Evolutionary conservation across 2,329 filamentous ascomycete genomes (phyloP).

Genomic region (Microcera coccophila): DNA sequence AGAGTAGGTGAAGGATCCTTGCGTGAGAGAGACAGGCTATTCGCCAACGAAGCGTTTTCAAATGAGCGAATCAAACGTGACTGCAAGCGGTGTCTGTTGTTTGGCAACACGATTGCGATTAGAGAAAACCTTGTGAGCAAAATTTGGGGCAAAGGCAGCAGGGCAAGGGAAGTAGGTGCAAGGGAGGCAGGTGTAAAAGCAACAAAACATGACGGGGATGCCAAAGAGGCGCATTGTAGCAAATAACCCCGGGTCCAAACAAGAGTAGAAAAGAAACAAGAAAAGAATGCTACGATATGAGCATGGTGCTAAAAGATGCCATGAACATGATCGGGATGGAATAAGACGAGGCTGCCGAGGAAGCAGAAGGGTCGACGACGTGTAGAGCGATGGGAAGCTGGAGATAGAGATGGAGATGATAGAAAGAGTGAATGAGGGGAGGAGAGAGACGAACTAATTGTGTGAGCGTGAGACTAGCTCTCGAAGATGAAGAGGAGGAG

Average conservation of each 20-base stretch:
- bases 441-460: conserved; percentile 35
- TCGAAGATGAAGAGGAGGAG: conserved; percentile 20
- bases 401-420: conserved; percentile 13
- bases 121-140: conserved; percentile 48
- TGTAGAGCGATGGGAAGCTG: conserved; percentile 16
- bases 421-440: conserved; percentile 21
- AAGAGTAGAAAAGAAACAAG: conserved; percentile 11
- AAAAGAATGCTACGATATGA: conserved; percentile 8
- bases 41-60: conserved; percentile 13
- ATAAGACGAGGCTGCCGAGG: conserved; percentile 25
- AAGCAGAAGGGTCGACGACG: conserved; percentile 18
- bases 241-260: conserved; percentile 8
- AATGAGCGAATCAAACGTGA: conserved; percentile 24
- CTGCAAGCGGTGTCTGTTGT: conserved; percentile 41
- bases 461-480: conserved; percentile 30
- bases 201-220: conserved; percentile 7
- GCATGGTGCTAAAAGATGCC: conserved; percentile 11
- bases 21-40: conserved; percentile 5
- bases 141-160: conserved; percentile 19
- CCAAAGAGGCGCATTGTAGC: too few relatives aligned
- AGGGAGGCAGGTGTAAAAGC: conserved; percentile 27
- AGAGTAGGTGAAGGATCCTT: conserved; percentile 12
- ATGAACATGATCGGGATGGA: conserved; percentile 15
- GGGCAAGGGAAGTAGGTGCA: conserved; percentile 18
- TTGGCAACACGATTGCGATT: conserved; percentile 53